Base-by-base conservation (phyloP, 805 yeast genomes). In the Kuraishia floccosa region DNA sequence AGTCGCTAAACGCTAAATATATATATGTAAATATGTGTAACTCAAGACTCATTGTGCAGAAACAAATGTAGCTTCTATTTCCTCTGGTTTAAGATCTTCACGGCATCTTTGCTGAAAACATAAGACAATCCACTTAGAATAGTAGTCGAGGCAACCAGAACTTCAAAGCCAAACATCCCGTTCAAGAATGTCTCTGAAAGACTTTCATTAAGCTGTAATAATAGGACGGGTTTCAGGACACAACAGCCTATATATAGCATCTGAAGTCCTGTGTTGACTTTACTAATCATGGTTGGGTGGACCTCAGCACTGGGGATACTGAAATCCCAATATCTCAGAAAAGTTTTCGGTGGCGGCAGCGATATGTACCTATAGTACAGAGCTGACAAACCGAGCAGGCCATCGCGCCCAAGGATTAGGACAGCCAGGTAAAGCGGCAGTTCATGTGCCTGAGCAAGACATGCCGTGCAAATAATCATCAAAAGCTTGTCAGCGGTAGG, bases 401-500 rank as follows among this genome's bases (percentile, higher is more conserved):
- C 63, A 49, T 91, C 98, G 43, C 96, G 67, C 0, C 96, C 96
- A 13, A 91, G 60, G 17, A 91, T 85, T 13, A 85, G 41, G 0
- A 58, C 49, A 0, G 89, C 93, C 15, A 72, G 61, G 48, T 66
- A 70, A 23, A 69, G 45, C 0, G 98, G 97, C 44, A 91, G 78
- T 13, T 68, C 62, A 30, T 75, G 65, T 9, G 76, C 58, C 41
- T 76, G 67, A 0, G 89, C 75, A 35, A 91, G 56, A 31, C 94
- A 74, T 0, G 76, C 63, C 0, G 97, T 87, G 31, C 94, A 73
- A 0, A 82, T 72, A 14, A 89, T 68, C 96, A 91, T 86, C 28
- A 91, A 62, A 11, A 81, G 61, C 50, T 91, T 91, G 50, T 91
- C 99, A 0, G 98, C 99, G 58, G 85, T 65, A 0, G 99, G 99